These are phyloP conservation scores for Petunia axillaris DNA, from an alignment of 257 asterid species.

Conservation along the genomic window DNA sequence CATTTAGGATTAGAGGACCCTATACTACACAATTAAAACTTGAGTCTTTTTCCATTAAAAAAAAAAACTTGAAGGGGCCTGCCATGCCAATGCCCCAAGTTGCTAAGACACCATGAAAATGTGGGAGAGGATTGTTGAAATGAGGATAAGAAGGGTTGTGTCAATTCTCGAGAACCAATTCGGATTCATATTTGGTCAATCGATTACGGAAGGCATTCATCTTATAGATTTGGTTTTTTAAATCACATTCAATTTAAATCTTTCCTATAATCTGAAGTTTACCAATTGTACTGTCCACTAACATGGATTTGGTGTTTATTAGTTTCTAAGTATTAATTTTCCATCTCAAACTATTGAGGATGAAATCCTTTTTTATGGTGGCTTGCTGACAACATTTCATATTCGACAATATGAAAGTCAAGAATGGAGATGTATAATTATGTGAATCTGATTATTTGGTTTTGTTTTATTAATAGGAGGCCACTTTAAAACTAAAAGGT, in stretches of 20 bases:
- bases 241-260: neutral
- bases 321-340: neutral
- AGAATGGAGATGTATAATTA: neutral
- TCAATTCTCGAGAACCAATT: too few species aligned
- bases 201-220: too few species aligned
- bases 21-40: too few species aligned
- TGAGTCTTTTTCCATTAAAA: too few species aligned
- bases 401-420: neutral
- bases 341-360: neutral
- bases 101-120: too few species aligned
- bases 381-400: neutral
- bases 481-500: neutral
- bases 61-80: too few species aligned
- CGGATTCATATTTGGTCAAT: too few species aligned
- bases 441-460: neutral
- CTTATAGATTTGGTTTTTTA: neutral
- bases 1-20: too few species aligned
- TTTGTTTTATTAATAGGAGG: neutral
- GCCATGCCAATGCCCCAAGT: too few species aligned
- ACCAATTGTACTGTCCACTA: constrained; percentile 7
- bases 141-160: too few species aligned
- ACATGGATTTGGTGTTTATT: neutral
- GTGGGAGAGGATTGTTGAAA: too few species aligned
- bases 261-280: constrained; percentile 1
- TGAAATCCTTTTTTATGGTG: neutral